Evolutionary conservation across 805 yeast genomes (phyloP), one percentile per base, ranked within the genome.

Genomic region (Groenewaldozyma salmanticensis): DNA sequence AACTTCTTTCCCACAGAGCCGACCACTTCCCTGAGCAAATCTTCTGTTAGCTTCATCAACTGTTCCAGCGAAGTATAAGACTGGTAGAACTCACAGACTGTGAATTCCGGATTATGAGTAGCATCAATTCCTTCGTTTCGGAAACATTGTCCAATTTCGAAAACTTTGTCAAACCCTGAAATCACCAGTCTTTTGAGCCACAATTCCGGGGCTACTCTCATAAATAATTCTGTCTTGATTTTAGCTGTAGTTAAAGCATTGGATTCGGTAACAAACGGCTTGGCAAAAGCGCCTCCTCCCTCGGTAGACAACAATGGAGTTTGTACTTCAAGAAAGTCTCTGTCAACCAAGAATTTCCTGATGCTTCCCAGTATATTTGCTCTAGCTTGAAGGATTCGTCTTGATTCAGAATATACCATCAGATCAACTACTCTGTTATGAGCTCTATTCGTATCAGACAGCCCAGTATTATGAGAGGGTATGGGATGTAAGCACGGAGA

Each of bases 51-150:
- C 0, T 42, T 44, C 71, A 86, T 81, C 44, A 90, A 63, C 21
- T 82, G 82, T 0, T 74, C 71, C 48, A 92, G 62, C 6, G 72
- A 66, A 0, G 81, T 75, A 54, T 72, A 87, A 0, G 83, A 70
- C 52, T 81, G 82, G 58, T 90, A 90, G 52, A 86, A 83, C 57
- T 90, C 98, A 56, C 95, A 78, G 2, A 86, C 75, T 1, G 95
- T 80, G 57, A 88, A 90, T 55, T 90, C 98, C 0, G 96, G 95
- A 60, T 90, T 92, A 58, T 90, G 98, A 0, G 95, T 83, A 1
- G 81, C 68, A 57, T 90, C 98, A 21, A 90, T 70, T 4, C 96
- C 95, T 62, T 92, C 98, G 54, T 92, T 92, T 52, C 98, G 69
- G 60, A 88, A 92, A 35, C 98, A 90, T 72, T 55, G 51, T 0